Evolutionary conservation across 768 basidiomycete species (phyloP), one percentile per base, ranked within the genome.

Genomic region (Hortiboletus flavorubellus): DNA sequence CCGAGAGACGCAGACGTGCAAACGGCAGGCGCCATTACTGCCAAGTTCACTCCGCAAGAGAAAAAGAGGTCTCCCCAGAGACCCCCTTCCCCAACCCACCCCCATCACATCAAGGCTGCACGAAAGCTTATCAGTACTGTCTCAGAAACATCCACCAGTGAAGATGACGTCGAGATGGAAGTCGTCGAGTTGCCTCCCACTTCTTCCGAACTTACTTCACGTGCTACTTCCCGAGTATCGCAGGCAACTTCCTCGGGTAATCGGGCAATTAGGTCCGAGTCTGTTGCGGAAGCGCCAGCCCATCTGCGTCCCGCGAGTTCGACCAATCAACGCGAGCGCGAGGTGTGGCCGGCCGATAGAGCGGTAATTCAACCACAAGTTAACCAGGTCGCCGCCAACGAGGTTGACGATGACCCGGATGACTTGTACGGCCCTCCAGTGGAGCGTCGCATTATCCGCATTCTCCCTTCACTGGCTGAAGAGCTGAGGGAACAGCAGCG

Each of bases 341-440:
- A 47, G 9, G 37, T 18, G n/a, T 31, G 47, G 15, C 34, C 56
- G 16, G 15, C 43, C 5, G 35, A 39, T 37, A 39, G 14, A n/a
- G 31, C 10, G 9, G 21, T 6, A 8, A 15, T 26, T 39, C 58
- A 47, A 40, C 37, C 51, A 15, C 56, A 11, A 34, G 56, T 29
- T 2, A 35, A 18, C 10, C 46, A 59, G 15, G 51, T 41, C 2
- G 40, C 31, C 42, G 43, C 21, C 21, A 23, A 48, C 26, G 58
- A 49, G n/a, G 43, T 31, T 16, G 46, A 60, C 10, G 63, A 68
- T 40, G 64, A 68, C 35, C 54, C 62, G 12, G 67, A 68, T 26
- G 67, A 68, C 49, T 44, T 68, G 47, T 68, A 68, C 14, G 67
- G 67, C 18, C 67, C 67, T 30, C 67, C 63, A 2, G 63, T 66